Base-by-base conservation (phyloP, 2,329 filamentous ascomycete genomes). In the Xylariaceae sp. region DNA sequence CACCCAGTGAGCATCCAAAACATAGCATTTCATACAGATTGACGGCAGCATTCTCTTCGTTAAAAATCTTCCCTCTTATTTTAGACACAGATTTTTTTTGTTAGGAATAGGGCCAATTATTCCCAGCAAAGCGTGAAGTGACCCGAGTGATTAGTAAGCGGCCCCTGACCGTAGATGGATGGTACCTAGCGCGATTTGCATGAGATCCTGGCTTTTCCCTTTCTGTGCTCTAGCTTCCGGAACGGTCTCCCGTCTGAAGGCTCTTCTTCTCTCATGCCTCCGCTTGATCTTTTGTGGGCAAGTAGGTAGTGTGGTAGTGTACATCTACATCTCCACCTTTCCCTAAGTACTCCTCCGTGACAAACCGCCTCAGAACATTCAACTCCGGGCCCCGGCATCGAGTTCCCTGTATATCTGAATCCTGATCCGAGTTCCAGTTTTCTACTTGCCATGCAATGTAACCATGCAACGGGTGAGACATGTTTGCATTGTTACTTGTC, bases 1-100 rank as follows among this genome's bases (percentile, higher is more conserved):
- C 60, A 59, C 57, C 55, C 29, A 42, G 55, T 59, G 53, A 59
- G 59, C 60, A 60, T 60, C 19, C 59, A 58, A 60, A 58, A 51
- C 42, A 49, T 44, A 41, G 55, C 50, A 53, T 57, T 53, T 53
- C 42, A 49, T 11, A 51, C 43, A 35, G 19, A 39, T 53, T 47
- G 7, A 58, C 39, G 46, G 47, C 27, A 26, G 19, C 19, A 6
- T 52, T 55, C 53, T 45, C 37, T 8, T 12, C 27, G 40, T 35
- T 29, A 26, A 49, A 45, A 35, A 53, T 42, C 42, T 42, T 9
- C 6, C 32, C 35, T 35, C 29, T 26, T 50, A 30, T 40, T 31
- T 7, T 53, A 43, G 35, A 46, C 51, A 42, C 27, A 35, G 27
- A 19, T 19, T 19, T 19, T 11, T 3, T 40, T 54, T 42, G 42